Conservation (phyloP, 129 eudicot genomes). For the Chrysanthemum makinoi region DNA sequence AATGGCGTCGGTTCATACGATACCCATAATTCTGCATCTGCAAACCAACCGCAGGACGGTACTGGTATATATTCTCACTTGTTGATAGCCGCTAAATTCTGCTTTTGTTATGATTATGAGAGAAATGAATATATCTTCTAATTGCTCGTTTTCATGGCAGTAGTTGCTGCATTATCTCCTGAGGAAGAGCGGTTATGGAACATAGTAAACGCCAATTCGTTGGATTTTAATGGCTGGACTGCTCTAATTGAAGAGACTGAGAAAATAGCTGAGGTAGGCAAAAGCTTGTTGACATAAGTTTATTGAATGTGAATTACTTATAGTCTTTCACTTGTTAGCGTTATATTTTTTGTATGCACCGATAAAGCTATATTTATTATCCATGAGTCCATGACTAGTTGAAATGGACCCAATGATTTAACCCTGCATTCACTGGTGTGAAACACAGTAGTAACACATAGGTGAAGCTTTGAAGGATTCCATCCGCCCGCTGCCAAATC, state of each 20-base stretch:
- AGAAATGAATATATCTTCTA: not conserved
- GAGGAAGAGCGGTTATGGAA: slow-evolving; percentile 99
- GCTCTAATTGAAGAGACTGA: slow-evolving; percentile 89
- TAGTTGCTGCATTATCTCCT: slow-evolving; percentile 63
- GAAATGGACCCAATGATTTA: not conserved
- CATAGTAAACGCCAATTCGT: slow-evolving; percentile 80
- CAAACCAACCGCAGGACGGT: slow-evolving; percentile 52
- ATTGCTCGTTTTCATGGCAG: slow-evolving; percentile 32
- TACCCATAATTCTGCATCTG: slow-evolving; percentile 48
- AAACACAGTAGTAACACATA: not conserved
- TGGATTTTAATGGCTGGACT: slow-evolving; percentile 95
- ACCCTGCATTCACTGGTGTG: not conserved
- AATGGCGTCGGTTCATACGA: slow-evolving; percentile 59
- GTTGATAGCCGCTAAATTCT: not conserved
- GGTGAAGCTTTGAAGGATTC: not conserved
- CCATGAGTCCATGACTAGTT: not conserved
- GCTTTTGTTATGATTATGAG: not conserved
- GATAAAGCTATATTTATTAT: not conserved
- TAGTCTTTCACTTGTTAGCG: not conserved
- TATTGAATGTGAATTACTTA: not conserved
- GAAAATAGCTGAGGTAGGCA: slow-evolving; percentile 71
- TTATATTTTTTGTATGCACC: not conserved
- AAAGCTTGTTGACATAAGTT: not conserved
- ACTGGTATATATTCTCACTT: slow-evolving; percentile 42
- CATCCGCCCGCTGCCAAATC: not conserved